A percentile compares a stretch with the other conserved stretches of the same genome.
Evolutionary conservation across 164 flowering plant genomes (phyloP).

Genomic region (Litsea cubeba): DNA sequence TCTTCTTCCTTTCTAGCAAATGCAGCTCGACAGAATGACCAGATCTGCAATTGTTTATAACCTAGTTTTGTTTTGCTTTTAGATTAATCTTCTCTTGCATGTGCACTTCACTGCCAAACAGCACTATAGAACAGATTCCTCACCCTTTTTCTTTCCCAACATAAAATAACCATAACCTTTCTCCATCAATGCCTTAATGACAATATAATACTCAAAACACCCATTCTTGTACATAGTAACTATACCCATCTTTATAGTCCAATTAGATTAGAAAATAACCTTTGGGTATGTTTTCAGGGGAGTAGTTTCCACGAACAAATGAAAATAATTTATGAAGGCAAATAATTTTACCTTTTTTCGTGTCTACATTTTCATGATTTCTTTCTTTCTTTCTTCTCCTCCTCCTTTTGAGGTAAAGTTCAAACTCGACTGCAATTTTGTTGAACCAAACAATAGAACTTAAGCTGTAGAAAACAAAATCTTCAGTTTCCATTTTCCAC

Average conservation of each 20-base stretch:
- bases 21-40: conserved; percentile 37
- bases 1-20: conserved; percentile 26
- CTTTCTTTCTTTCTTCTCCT: neutral
- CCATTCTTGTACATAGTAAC: neutral
- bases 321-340: too few species aligned
- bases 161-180: conserved; percentile 16
- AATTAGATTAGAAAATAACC: neutral
- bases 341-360: too few species aligned
- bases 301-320: too few species aligned
- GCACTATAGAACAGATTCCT: neutral
- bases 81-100: conserved; percentile 26
- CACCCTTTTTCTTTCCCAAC: conserved; percentile 10
- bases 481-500: too few species aligned
- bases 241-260: neutral
- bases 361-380: too few species aligned
- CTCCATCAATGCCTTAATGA: conserved; percentile 20
- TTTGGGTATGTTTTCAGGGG: too few species aligned
- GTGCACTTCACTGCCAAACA: conserved; percentile 31
- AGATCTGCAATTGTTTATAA: conserved; percentile 18
- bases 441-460: neutral
- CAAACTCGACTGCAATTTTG: neutral
- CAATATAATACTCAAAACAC: conserved; percentile 21
- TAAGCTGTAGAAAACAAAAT: too few species aligned
- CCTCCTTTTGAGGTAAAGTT: neutral
- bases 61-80: neutral